Percentiles rank a stretch among this genome's conserved stretches.
phyloP scores from a whole-genome alignment of 257 asterid species.

The Jacaranda copaia region DNA sequence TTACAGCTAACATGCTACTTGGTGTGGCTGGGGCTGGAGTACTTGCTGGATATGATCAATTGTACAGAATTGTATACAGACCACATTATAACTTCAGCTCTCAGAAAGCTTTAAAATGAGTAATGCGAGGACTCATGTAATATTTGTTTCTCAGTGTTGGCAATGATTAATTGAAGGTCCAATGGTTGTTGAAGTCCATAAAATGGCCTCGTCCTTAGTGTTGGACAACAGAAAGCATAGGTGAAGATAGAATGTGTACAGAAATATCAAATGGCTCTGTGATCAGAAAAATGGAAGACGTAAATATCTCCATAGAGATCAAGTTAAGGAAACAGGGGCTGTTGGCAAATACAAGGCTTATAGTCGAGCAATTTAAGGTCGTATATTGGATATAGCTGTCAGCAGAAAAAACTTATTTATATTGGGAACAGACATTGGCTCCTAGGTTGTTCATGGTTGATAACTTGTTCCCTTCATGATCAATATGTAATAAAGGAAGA shows the following conservation, averaged over 20 bases:
- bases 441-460: background rate
- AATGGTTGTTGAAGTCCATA: constrained; percentile 3
- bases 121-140: constrained; percentile 16
- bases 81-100: constrained; percentile 58
- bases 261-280: constrained; percentile 10
- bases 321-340: constrained; percentile 1
- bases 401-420: background rate
- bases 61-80: constrained; percentile 65
- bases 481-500: background rate
- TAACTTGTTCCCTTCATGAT: background rate
- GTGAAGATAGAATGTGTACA: constrained; percentile 11
- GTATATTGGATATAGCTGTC: background rate
- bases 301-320: background rate
- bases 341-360: constrained; percentile 15
- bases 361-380: background rate
- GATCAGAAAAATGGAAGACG: background rate
- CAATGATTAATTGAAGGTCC: constrained; percentile 15
- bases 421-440: background rate
- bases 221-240: background rate
- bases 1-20: constrained; percentile 84
- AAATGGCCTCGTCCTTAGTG: background rate
- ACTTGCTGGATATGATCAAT: constrained; percentile 94
- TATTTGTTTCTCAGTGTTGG: constrained; percentile 17
- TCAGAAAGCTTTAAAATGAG: constrained; percentile 63
- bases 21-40: constrained; percentile 99